These are phyloP conservation scores for Erodium chrysanthum DNA, from an alignment of 441 rosid species.

Conservation along the genomic window DNA sequence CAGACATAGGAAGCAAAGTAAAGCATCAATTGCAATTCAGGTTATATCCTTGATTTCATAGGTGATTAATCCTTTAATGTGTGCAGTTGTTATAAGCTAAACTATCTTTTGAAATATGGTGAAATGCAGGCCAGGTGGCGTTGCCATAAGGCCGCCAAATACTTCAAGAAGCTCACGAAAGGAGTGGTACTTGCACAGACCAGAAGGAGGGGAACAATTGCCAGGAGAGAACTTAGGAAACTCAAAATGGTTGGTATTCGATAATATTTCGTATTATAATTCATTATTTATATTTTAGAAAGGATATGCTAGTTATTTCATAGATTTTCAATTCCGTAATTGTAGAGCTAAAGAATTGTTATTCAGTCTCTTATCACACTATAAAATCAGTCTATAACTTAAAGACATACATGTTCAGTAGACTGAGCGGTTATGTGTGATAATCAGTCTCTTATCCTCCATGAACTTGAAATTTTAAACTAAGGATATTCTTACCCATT, in stretches of 20 bases:
- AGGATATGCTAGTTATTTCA: not conserved
- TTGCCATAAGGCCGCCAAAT: slow-evolving; percentile 47
- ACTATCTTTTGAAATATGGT: slow-evolving; percentile 11
- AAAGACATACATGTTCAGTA: not conserved
- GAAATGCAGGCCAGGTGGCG: slow-evolving; percentile 66
- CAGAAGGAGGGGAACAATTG: slow-evolving; percentile 37
- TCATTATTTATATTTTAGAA: not conserved
- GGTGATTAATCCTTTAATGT: not conserved
- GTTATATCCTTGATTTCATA: slow-evolving; percentile 23
- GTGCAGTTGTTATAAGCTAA: not conserved
- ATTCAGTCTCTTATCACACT: too few relatives aligned
- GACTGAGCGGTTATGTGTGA: not conserved
- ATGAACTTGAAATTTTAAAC: not conserved
- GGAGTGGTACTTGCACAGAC: slow-evolving; percentile 39
- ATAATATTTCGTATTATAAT: slow-evolving; percentile 10
- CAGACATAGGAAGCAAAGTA: slow-evolving; percentile 27
- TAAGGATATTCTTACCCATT: not conserved
- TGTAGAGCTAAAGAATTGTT: too few relatives aligned
- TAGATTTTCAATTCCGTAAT: too few relatives aligned
- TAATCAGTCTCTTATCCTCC: not conserved
- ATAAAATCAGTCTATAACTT: too few relatives aligned
- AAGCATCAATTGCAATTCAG: slow-evolving; percentile 55
- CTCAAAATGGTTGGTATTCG: slow-evolving; percentile 32
- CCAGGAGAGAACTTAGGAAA: slow-evolving; percentile 27
- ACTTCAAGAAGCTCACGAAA: slow-evolving; percentile 48